These are phyloP conservation scores for Persicaria maculosa DNA, from an alignment of 148 eudicot genomes.

Conservation along the genomic window DNA sequence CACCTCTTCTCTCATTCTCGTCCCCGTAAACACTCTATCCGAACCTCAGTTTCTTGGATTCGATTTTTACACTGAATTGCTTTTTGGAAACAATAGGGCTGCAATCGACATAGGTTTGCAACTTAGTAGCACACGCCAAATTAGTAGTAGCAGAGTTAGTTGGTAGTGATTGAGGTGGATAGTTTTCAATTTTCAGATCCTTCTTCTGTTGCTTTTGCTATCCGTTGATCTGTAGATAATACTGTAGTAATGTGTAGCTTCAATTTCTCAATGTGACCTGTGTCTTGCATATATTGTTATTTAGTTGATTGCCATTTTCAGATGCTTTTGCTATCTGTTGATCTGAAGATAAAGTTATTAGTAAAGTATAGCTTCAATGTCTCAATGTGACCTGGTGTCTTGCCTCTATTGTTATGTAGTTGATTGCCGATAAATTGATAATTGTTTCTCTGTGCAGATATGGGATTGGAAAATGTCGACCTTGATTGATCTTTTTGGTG, in stretches of 20 bases:
- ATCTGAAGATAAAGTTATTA: no score
- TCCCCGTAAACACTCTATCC: slow-evolving; percentile 36
- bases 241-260: neutral
- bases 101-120: neutral
- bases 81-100: neutral
- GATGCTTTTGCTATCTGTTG: no score
- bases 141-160: neutral
- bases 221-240: neutral
- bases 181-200: neutral
- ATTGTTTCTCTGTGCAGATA: slow-evolving; percentile 26
- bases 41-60: no score
- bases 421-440: neutral
- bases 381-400: neutral
- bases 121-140: neutral
- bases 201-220: neutral
- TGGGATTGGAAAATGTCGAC: slow-evolving; percentile 39
- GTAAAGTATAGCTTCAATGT: no score
- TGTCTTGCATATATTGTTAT: neutral
- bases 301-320: neutral
- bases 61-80: neutral
- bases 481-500: slow-evolving; percentile 44
- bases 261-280: neutral
- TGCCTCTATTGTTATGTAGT: neutral
- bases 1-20: slow-evolving; percentile 45
- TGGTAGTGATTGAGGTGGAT: neutral